A percentile compares a stretch with the other conserved stretches of the same genome.
Evolutionary conservation across 371 early-diverging fungal species (phyloP).

Genomic region (Mucor saturninus): DNA sequence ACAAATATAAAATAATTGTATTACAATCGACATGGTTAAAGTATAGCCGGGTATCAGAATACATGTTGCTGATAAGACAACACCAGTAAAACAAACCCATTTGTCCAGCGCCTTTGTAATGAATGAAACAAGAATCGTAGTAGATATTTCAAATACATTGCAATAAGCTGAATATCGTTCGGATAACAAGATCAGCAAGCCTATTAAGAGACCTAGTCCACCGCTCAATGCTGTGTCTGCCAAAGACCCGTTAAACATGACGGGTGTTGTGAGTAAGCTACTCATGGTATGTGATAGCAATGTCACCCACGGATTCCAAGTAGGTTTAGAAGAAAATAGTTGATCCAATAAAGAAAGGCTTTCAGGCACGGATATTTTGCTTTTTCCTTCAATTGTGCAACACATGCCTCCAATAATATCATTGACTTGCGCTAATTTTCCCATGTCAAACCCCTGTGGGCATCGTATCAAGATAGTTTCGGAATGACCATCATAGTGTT

Average conservation of each 20-base stretch:
- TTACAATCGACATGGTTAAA: constrained; percentile 71
- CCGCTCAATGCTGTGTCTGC: constrained; percentile 54
- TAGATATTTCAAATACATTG: constrained; percentile 58
- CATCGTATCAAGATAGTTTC: constrained; percentile 64
- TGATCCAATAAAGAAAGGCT: constrained; percentile 29
- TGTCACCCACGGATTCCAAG: constrained; percentile 52
- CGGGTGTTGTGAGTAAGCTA: constrained; percentile 60
- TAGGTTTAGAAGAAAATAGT: constrained; percentile 45
- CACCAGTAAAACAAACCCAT: constrained; percentile 39
- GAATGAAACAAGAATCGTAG: constrained; percentile 28
- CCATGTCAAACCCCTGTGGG: constrained; percentile 64
- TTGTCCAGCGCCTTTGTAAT: constrained; percentile 29
- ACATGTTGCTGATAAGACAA: constrained; percentile 42
- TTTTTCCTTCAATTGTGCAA: constrained; percentile 32
- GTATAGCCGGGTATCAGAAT: constrained; percentile 71
- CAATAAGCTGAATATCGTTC: constrained; percentile 61
- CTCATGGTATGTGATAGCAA: constrained; percentile 57
- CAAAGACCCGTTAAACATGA: constrained; percentile 67
- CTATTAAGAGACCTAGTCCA: constrained; percentile 58
- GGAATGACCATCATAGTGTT: constrained; percentile 38
- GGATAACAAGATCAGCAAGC: constrained; percentile 58
- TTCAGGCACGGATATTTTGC: background rate
- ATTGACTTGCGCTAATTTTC: constrained; percentile 56
- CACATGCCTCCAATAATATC: constrained; percentile 51
- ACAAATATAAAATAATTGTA: background rate